A percentile compares a stretch with the other conserved stretches of the same genome.
Conservation (phyloP, 2,329 filamentous ascomycete species). For the Hypoxylon sp. region DNA sequence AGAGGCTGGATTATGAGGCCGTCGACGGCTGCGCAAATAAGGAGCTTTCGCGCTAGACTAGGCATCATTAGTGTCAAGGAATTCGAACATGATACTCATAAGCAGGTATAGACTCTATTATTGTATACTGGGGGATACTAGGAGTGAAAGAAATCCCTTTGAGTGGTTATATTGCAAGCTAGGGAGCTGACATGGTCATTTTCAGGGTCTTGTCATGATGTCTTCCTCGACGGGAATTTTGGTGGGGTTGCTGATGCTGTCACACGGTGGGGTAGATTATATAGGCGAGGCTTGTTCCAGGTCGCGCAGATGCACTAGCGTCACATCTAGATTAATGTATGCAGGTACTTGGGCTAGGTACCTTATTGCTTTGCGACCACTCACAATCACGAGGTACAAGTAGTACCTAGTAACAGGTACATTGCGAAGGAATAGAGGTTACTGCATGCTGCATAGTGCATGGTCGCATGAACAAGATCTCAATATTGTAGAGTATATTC, state of each 20-base stretch:
- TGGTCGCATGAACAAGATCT: neutral
- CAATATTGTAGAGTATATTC: conserved; percentile 29
- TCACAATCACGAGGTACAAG: neutral
- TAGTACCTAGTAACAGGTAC: neutral
- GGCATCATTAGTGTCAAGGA: conserved; percentile 70
- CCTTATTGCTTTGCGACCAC: neutral
- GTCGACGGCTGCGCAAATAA: conserved; percentile 85
- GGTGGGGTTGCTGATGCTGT: conserved; percentile 48
- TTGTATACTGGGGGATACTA: conserved; percentile 5
- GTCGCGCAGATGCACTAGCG: conserved; percentile 17
- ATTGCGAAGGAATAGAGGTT: neutral
- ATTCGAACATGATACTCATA: conserved; percentile 37
- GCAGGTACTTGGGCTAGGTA: conserved; percentile 13
- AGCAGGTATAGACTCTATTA: conserved; percentile 28
- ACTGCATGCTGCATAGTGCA: neutral
- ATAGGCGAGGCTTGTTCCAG: conserved; percentile 20
- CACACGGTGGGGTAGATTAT: conserved; percentile 42
- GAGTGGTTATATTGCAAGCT: conserved; percentile 3
- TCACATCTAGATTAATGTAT: conserved; percentile 14
- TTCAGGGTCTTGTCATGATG: conserved; percentile 16
- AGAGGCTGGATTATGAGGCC: conserved; percentile 85
- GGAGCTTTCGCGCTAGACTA: conserved; percentile 81
- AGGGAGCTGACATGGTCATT: conserved; percentile 32
- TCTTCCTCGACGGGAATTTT: conserved; percentile 33
- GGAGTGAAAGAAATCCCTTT: conserved; percentile 8